phyloP scores from a whole-genome alignment of 1,139 yeast genomes.

The Candida tropicalis region DNA sequence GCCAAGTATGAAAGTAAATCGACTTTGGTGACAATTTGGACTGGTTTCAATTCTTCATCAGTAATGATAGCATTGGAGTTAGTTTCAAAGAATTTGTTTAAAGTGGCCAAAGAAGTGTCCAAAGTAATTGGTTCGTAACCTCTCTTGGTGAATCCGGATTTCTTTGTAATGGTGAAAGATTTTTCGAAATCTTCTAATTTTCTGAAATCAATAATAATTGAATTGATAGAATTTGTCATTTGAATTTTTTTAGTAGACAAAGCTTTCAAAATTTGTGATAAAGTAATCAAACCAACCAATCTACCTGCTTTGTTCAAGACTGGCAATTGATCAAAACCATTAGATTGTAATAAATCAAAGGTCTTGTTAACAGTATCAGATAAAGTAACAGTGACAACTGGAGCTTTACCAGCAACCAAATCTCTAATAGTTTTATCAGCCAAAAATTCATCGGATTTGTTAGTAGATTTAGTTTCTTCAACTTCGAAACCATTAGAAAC shows the following conservation, averaged over 20 bases:
- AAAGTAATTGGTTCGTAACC: slow-evolving; percentile 70
- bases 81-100: slow-evolving; percentile 82
- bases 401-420: slow-evolving; percentile 65
- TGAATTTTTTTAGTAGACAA: slow-evolving; percentile 66
- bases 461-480: slow-evolving; percentile 49
- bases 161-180: slow-evolving; percentile 63
- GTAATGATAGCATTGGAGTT: slow-evolving; percentile 87
- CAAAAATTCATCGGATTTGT: slow-evolving; percentile 56
- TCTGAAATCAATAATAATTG: slow-evolving; percentile 75
- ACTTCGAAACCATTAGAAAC: slow-evolving; percentile 69
- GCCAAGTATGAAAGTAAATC: slow-evolving; percentile 74
- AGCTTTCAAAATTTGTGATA: slow-evolving; percentile 70
- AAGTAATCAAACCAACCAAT: slow-evolving; percentile 75
- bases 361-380: slow-evolving; percentile 67
- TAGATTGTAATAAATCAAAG: slow-evolving; percentile 68
- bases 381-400: slow-evolving; percentile 75
- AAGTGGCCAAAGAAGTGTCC: slow-evolving; percentile 65
- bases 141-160: slow-evolving; percentile 62
- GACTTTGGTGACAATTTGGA: slow-evolving; percentile 86
- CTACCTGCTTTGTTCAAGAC: slow-evolving; percentile 64
- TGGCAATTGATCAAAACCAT: slow-evolving; percentile 87
- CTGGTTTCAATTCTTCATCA: slow-evolving; percentile 68
- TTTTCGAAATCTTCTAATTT: slow-evolving; percentile 70
- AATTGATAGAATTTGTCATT: slow-evolving; percentile 60
- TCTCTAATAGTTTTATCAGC: slow-evolving; percentile 58